phyloP scores from a whole-genome alignment of 139 green algal species.

The Diplosphaera chodatii region DNA sequence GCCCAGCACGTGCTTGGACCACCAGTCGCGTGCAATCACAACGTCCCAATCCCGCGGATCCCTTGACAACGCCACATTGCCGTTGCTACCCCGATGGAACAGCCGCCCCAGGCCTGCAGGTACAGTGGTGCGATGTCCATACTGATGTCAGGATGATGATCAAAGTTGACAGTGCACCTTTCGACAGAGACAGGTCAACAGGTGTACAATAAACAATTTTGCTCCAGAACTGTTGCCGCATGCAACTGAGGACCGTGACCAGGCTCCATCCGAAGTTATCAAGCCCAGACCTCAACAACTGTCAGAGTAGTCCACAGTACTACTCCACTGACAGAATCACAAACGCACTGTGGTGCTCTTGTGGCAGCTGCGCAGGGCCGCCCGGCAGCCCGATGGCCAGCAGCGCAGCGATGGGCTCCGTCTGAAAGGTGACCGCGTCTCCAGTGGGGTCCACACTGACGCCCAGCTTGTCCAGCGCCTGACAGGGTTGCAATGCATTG shows the following conservation, averaged over 20 bases:
- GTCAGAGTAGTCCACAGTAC: too few species aligned
- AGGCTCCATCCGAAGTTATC: too few species aligned
- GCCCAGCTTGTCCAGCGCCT: background rate
- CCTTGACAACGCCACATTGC: background rate
- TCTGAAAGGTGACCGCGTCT: background rate
- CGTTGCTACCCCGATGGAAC: background rate
- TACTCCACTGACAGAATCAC: too few species aligned
- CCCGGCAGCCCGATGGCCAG: background rate
- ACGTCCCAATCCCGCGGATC: conserved; percentile 5
- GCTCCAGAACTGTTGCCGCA: too few species aligned
- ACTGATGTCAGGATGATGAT: too few species aligned
- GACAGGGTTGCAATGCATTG: too few species aligned
- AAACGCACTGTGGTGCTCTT: background rate
- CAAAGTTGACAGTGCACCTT: too few species aligned
- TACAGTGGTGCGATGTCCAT: too few species aligned
- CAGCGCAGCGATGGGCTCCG: background rate
- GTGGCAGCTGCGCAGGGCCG: background rate
- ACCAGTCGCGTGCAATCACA: conserved; percentile 31
- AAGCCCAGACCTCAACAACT: too few species aligned
- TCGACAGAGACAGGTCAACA: too few species aligned
- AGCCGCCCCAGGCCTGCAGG: background rate
- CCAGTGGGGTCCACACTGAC: background rate
- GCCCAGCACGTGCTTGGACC: conserved; percentile 29
- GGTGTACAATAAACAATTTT: too few species aligned
- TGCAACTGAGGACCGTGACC: too few species aligned